Evolutionary conservation across 2,329 filamentous ascomycete genomes (phyloP).

Genomic region (Microthyrium microscopicum): DNA sequence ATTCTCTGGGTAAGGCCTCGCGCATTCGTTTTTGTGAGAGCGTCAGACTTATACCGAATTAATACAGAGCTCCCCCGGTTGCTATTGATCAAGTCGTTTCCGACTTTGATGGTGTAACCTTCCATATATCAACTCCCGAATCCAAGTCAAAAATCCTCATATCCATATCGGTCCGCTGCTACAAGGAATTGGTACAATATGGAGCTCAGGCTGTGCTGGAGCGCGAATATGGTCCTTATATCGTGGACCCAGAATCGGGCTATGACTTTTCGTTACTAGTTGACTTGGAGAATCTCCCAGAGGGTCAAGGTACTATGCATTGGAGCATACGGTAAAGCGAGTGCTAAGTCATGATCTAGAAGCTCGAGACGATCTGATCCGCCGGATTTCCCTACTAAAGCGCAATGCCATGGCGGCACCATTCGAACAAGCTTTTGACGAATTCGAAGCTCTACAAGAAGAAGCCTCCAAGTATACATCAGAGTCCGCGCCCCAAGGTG

Average conservation of each 20-base stretch:
- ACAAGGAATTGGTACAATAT: constrained; percentile 77
- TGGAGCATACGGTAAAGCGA: not conserved
- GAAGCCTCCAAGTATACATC: constrained; percentile 85
- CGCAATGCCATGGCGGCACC: constrained; percentile 98
- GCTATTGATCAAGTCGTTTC: constrained; percentile 97
- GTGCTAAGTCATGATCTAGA: constrained; percentile 34
- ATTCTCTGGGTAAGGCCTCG: constrained; percentile 55
- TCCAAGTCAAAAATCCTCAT: constrained; percentile 86
- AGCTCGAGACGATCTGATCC: constrained; percentile 69
- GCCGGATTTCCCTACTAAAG: constrained; percentile 79
- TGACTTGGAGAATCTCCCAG: constrained; percentile 75
- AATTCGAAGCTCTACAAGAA: constrained; percentile 72
- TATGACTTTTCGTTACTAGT: constrained; percentile 93
- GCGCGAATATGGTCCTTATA: constrained; percentile 87
- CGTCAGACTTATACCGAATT: not conserved
- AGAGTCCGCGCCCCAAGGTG: constrained; percentile 82
- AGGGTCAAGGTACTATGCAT: constrained; percentile 45
- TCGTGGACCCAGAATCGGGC: constrained; percentile 69
- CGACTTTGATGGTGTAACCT: constrained; percentile 97
- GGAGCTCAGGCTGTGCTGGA: constrained; percentile 83
- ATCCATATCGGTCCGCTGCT: constrained; percentile 91
- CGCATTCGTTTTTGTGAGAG: constrained; percentile 11
- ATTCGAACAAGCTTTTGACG: constrained; percentile 91
- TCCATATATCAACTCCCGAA: constrained; percentile 94
- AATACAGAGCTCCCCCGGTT: constrained; percentile 55